Evolutionary conservation across 106 monocot species (phyloP).

Genomic region (Xerophyta viscosa): DNA sequence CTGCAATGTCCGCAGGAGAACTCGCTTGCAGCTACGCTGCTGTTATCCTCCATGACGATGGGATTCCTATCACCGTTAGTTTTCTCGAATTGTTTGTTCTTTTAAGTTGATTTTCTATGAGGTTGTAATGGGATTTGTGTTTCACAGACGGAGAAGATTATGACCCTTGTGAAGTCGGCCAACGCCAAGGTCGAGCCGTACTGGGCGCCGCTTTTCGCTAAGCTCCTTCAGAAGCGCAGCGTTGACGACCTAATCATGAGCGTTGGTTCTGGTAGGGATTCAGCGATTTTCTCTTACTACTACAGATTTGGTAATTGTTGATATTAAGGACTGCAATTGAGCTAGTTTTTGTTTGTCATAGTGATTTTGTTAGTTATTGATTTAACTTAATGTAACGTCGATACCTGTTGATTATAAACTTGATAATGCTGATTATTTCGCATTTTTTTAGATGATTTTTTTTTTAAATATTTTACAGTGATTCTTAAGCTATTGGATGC

Average conservation of each 20-base stretch:
- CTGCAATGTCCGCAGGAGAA: slow-evolving; percentile 15
- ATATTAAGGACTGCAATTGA: too few species aligned
- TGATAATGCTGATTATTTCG: too few species aligned
- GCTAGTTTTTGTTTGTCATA: too few species aligned
- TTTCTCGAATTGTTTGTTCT: background rate
- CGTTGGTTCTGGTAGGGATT: slow-evolving; percentile 55
- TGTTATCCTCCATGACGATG: slow-evolving; percentile 56
- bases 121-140: too few species aligned
- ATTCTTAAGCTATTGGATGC: too few species aligned
- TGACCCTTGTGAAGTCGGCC: slow-evolving; percentile 41
- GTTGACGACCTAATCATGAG: slow-evolving; percentile 62
- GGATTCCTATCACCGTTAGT: slow-evolving; percentile 53
- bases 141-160: slow-evolving; percentile 67
- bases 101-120: background rate
- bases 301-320: too few species aligned
- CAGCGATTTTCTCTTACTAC: too few species aligned
- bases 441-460: too few species aligned
- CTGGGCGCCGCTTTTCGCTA: slow-evolving; percentile 65
- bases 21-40: slow-evolving; percentile 56
- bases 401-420: too few species aligned
- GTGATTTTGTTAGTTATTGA: too few species aligned
- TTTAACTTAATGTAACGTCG: too few species aligned
- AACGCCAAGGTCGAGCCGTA: slow-evolving; percentile 46
- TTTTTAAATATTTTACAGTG: too few species aligned
- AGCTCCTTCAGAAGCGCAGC: slow-evolving; percentile 52